Evolutionary conservation across 306 rosid species (phyloP), one percentile per base, ranked within the genome.

Genomic region (Potentilla sterilis): DNA sequence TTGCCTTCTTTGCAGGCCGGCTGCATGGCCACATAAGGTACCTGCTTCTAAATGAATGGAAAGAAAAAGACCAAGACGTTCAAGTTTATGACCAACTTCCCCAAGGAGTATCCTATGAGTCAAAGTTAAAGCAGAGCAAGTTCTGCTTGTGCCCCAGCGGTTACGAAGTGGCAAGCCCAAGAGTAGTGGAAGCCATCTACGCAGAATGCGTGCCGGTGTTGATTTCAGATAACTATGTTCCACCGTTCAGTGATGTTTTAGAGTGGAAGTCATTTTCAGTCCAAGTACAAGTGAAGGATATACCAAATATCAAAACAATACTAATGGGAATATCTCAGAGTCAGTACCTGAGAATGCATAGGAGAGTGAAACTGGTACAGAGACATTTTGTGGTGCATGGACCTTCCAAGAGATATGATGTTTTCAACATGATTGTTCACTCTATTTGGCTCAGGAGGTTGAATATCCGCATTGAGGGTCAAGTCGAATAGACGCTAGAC

Each of bases 111-210:
- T 70, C 78, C 6, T 85, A 85, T 9, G 70, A 85, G 7, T 69
- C 73, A 4, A 85, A 70, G 89, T 16, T 85, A 67, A 79, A 80
- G 84, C 80, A 82, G 47, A 85, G 83, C 61, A 78, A 75, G 66
- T 85, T 73, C 59, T 82, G 84, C 76, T 44, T 85, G 35, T 85
- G 87, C 69, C 89, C 87, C 1, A 83, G 89, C 10, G 86, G 89
- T 3, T 82, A 82, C 7, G 84, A 85, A 72, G 89, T 85, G 22
- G 89, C 86, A 0, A 85, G 83, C 67, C 84, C 89, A 0, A 82
- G 89, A 68, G 75, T 80, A 35, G 86, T 85, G 81, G 89, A 85
- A 40, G 89, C 89, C 73, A 85, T 85, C 41, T 82, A 85, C 6
- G 84, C 86, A 16, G 86, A 82, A 38, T 82, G 86, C 41, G 81